Conservation (phyloP, 163 green algal species). For the Volvox carteri region DNA sequence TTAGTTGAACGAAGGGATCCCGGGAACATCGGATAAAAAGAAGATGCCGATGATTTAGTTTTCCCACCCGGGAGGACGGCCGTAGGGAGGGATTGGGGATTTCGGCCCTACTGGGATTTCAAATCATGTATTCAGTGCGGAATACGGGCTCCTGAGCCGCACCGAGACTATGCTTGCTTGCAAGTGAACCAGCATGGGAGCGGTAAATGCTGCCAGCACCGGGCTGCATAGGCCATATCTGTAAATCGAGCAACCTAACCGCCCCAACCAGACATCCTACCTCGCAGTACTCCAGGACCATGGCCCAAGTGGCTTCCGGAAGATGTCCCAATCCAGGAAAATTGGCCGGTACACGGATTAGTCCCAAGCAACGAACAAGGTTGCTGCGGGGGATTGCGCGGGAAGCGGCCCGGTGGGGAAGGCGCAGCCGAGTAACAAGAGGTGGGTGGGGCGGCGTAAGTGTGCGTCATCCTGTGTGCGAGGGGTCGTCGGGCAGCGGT, state of each 20-base stretch:
- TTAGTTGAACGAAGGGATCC: no score
- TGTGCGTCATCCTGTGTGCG: not conserved
- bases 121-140: no score
- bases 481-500: not conserved
- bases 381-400: not conserved
- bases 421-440: not conserved
- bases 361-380: not conserved
- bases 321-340: not conserved
- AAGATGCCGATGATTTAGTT: no score
- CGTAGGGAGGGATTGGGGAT: no score
- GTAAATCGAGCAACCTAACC: no score
- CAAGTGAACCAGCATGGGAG: not conserved
- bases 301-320: slow-evolving; percentile 4
- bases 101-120: no score
- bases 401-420: not conserved
- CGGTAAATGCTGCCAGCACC: not conserved
- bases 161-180: not conserved
- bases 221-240: no score
- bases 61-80: no score
- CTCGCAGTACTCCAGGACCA: slow-evolving; percentile 61
- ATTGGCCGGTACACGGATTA: not conserved
- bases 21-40: no score
- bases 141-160: no score
- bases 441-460: no score
- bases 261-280: not conserved